Evolutionary conservation across 2,329 filamentous ascomycete species (phyloP).

Genomic region (Cladobotryum mycophilum): DNA sequence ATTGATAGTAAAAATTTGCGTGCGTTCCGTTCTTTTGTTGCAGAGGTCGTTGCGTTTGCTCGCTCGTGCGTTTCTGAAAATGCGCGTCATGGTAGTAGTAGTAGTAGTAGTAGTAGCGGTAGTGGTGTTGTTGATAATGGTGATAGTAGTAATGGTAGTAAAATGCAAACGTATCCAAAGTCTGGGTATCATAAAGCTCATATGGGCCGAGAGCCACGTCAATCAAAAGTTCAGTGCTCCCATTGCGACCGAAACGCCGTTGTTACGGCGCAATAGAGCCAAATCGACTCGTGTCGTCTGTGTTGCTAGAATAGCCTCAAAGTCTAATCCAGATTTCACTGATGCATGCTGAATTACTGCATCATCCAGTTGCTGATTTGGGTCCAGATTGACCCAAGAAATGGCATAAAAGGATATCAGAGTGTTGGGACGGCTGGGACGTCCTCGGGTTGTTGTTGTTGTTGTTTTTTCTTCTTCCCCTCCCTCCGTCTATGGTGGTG

Average conservation of each 20-base stretch:
- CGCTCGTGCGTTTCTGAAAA: constrained; percentile 1
- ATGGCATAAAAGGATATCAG: no score
- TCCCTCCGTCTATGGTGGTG: not conserved
- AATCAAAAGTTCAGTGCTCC: constrained; percentile 8
- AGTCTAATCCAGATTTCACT: not conserved
- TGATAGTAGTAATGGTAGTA: no score
- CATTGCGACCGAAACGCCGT: constrained; percentile 6
- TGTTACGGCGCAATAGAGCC: constrained; percentile 1
- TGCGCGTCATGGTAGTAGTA: constrained; percentile 2
- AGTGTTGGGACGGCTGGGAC: no score
- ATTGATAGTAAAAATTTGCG: not conserved
- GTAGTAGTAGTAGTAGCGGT: not conserved
- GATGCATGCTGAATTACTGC: no score
- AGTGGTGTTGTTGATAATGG: no score
- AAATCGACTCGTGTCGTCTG: constrained; percentile 5
- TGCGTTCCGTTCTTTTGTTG: not conserved
- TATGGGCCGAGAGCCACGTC: constrained; percentile 4
- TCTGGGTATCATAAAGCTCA: constrained; percentile 11
- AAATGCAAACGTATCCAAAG: constrained; percentile 10
- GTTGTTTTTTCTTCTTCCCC: no score
- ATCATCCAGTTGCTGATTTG: no score
- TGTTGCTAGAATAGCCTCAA: not conserved
- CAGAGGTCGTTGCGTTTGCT: not conserved
- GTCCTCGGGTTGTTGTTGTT: no score
- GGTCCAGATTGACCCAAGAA: no score